These are phyloP conservation scores for Pisolithus thermaeus DNA, from an alignment of 1,284 basidiomycete genomes.

Conservation along the genomic window DNA sequence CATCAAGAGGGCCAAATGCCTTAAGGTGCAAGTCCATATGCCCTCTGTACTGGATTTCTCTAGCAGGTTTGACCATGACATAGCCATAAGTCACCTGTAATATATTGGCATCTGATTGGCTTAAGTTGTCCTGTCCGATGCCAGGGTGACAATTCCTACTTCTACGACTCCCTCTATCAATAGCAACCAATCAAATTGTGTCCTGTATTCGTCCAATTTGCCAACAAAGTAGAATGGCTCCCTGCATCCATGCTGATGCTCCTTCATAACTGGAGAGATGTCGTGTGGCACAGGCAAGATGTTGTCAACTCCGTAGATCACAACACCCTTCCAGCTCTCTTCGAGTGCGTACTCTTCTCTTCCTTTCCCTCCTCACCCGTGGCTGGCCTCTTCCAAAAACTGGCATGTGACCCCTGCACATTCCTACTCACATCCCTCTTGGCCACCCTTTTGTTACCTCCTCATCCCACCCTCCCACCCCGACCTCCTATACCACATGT, in stretches of 20 bases:
- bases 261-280: conserved; percentile 71
- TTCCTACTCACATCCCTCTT: conserved; percentile 60
- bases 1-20: conserved; percentile 35
- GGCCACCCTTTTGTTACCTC: conserved; percentile 65
- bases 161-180: conserved; percentile 60
- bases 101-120: background rate
- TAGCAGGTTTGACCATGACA: conserved; percentile 49
- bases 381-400: conserved; percentile 64
- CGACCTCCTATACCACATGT: conserved; percentile 52
- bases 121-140: background rate
- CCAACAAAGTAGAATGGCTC: conserved; percentile 52
- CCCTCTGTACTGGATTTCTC: conserved; percentile 56
- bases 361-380: conserved; percentile 11
- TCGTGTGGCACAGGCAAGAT: conserved; percentile 56
- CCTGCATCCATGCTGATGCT: conserved; percentile 77
- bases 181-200: conserved; percentile 80
- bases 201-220: conserved; percentile 68
- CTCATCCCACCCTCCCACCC: conserved; percentile 52
- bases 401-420: conserved; percentile 68
- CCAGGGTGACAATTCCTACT: conserved; percentile 70
- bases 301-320: conserved; percentile 56
- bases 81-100: conserved; percentile 40
- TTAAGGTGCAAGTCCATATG: conserved; percentile 61
- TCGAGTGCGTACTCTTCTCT: conserved; percentile 51
- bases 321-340: conserved; percentile 59